Base-by-base conservation (phyloP, 345 rosid genomes). In the Conringia planisiliqua region DNA sequence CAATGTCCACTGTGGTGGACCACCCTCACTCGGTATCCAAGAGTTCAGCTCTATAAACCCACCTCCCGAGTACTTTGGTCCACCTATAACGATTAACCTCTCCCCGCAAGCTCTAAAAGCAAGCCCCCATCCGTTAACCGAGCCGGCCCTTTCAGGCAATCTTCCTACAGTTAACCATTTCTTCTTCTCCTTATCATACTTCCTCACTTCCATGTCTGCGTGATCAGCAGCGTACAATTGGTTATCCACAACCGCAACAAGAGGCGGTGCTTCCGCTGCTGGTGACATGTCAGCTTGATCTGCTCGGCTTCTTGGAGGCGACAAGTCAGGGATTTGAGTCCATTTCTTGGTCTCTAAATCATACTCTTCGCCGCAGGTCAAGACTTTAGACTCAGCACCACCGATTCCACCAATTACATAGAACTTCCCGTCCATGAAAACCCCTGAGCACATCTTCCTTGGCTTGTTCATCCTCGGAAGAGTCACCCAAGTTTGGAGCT, bases 111-210 rank as follows among this genome's bases (percentile, higher is more conserved):
- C 96, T 86, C 96, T 83, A 62, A 93, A 93, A 8, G 98, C 98
- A 39, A 93, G 86, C 16, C 98, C 98, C 98, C 98, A 93, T 20
- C 98, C 98, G 47, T 93, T 88, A 85, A 91, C 87, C 10, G 97
- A 91, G 74, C 78, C 88, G 18, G 91, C 92, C 43, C 92, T 84
- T 62, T 88, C 96, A 46, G 98, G 98, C 86, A 93, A 79, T 36
- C 85, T 77, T 36, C 98, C 98, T 24, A 93, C 78, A 0, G 87
- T 81, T 40, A 74, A 20, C 98, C 98, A 93, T 9, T n/a, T 65
- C 72, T 75, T 86, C 1, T 60, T 59, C 76, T 63, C 83, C 80
- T 93, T 90, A 12, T 91, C 86, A 62, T 93, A 93, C 72, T 86
- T 87, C 76, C 85, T 83, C 39, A 93, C 89, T 79, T 86, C 90